Percentiles rank a stretch among this genome's conserved stretches.
Conservation (phyloP, 257 asterid species). For the Orobanche coerulescens region DNA sequence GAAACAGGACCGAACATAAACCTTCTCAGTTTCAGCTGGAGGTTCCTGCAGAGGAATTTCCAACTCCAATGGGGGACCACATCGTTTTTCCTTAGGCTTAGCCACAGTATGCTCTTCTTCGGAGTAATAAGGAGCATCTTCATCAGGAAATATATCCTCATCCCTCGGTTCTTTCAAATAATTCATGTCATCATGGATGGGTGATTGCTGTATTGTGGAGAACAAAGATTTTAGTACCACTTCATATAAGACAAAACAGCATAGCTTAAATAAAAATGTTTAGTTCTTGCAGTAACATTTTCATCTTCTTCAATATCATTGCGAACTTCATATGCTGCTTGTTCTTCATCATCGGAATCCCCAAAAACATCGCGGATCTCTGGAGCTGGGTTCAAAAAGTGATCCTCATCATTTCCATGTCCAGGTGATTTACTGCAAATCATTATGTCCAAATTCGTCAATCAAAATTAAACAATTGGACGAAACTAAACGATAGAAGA, state of each 20-base stretch:
- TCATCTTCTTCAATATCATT: conserved; percentile 48
- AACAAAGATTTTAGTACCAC: neutral
- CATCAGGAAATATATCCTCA: conserved; percentile 88
- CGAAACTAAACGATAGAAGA: neutral
- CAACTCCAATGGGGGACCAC: conserved; percentile 91
- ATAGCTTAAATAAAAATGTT: neutral
- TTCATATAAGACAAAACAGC: neutral
- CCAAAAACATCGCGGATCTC: conserved; percentile 92
- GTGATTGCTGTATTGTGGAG: conserved; percentile 48
- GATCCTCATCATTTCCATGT: conserved; percentile 58
- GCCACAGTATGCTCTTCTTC: conserved; percentile 75
- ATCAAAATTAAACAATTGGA: neutral
- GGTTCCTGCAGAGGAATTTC: conserved; percentile 81
- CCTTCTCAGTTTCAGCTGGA: conserved; percentile 77
- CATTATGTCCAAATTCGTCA: conserved; percentile 8
- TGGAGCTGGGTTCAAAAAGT: conserved; percentile 53
- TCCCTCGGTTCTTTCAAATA: conserved; percentile 64
- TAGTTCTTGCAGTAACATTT: conserved; percentile 24
- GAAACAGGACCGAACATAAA: conserved; percentile 21
- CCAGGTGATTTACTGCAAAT: conserved; percentile 43
- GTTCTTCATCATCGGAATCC: conserved; percentile 83
- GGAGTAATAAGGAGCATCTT: conserved; percentile 74
- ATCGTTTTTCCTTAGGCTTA: conserved; percentile 75
- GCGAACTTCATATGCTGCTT: conserved; percentile 40
- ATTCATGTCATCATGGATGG: conserved; percentile 57